Base-by-base conservation (phyloP, 768 basidiomycete species). In the Leccinellum rugosiceps region DNA sequence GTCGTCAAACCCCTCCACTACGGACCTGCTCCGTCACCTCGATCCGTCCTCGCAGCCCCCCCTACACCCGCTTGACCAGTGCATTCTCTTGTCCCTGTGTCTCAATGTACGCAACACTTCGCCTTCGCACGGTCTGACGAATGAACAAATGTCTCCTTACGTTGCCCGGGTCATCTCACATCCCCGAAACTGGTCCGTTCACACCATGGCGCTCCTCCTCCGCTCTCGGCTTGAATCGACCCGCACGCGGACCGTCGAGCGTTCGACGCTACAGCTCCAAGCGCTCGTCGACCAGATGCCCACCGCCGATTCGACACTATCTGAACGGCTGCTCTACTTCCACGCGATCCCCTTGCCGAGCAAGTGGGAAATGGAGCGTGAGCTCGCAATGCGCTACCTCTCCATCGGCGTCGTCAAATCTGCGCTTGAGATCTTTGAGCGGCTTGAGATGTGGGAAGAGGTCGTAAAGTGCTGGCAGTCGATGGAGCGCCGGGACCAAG, bases 391-490 rank as follows among this genome's bases (percentile, higher is more conserved):
- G 63, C 83, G 92, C 53, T 94, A 89, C 75, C 76, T 94, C 62
- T 80, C 84, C 46, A 78, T 98, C 50, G 97, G 97, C 15, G 93
- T 96, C 55, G 79, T 90, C 58, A 87, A 87, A 63, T 94, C 91
- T 5, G 95, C 97, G 0, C 77, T 98, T 50, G 95, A 90, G 71
- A 95, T 98, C 55, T 98, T 94, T 68, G 89, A 93, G 74, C 82
- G 92, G 34, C 77, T 98, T 58, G 94, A 98, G 75, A 94, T 98
- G 94, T 99, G 95, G 95, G 97, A 97, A 74, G 92, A 98, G 61
- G 94, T 92, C 8, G 93, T 94, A 44, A 79, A 82, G 60, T 98
- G 96, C 73, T 92, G 89, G 78, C 85, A 87, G 58, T 77, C 85
- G 17, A 80, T 95, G 75, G 94, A 96, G 62, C 77, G 83, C 62